Base-by-base conservation (phyloP, 164 flowering plant species). In the Vitis cinerea region DNA sequence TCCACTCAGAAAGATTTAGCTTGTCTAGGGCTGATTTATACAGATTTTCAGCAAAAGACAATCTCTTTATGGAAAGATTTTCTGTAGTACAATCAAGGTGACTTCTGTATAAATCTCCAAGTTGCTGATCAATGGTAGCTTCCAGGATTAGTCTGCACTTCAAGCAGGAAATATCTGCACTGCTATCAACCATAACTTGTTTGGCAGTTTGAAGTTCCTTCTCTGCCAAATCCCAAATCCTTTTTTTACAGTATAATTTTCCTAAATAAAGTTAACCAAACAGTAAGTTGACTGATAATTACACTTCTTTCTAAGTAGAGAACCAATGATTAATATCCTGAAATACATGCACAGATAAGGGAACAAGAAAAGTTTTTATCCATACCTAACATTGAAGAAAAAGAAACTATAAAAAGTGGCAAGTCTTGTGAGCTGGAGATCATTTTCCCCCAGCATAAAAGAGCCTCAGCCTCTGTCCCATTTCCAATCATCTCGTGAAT, bases 401-500 rank as follows among this genome's bases (percentile, higher is more conserved):
- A 96, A n/a, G 87, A 76, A 77, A 82, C 84, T 61, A 12, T 69
- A 80, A 88, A 92, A 57, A 82, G 75, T 50, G 87, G 83, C 81
- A 96, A 82, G 74, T 82, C 80, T 67, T 84, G 90, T 59, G 66
- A 56, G 68, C 64, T 75, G 29, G 97, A 86, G 50, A 96, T 80
- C 56, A 59, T 77, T 76, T 84, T 87, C 63, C 99, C 99, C 83
- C 84, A 83, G 52, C 62, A 51, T 31, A 93, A 79, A 82, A 84
- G 77, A 59, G 83, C 81, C 80, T 93, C 93, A 58, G 99, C 97
- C 69, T 88, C 89, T 54, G 77, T 51, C 47, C 84, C 89, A 85
- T 89, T 83, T 72, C 99, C 99, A 74, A 85, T 75, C 49, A 81
- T 64, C 79, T 92, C 99, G 72, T 89, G 84, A 70, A 93, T 76